Base-by-base conservation (phyloP, 495 filamentous ascomycete genomes). In the Aspergillus heteromorphus region DNA sequence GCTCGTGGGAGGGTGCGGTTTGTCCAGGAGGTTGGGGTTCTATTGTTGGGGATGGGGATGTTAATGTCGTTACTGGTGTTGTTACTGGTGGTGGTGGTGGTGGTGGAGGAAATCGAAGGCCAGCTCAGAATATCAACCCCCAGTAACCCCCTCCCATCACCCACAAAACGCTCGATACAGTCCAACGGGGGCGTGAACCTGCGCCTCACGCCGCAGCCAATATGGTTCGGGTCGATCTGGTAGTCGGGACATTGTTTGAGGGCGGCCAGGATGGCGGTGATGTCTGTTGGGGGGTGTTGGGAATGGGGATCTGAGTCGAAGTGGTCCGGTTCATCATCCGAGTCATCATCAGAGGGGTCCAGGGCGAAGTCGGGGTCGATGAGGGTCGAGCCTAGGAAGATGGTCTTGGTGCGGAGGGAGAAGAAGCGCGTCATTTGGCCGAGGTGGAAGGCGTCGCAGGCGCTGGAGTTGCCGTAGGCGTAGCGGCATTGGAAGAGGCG, bases 401-500 rank as follows among this genome's bases (percentile, higher is more conserved):
- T 69, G 0, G 72, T 74, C 36, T 69, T 78, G 19, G 72, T 65
- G 20, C 73, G 67, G 42, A 74, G 74, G 4, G 77, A 63, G 21
- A 96, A 84, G 66, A 95, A 96, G 36, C 87, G 86, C 55, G 88
- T 70, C 77, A 91, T 90, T 69, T 95, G 88, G 14, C 91, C 91
- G 0, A 95, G 77, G 61, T 95, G 89, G 66, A 89, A 96, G 5
- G 85, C 83, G 68, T 96, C 91, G 66, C 91, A 96, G 55, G 86
- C 80, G 14, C 78, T 72, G 36, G 82, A 87, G 31, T 85, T 85
- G 53, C 85, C 87, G 63, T 92, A 90, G 36, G 87, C 88, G 0
- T 87, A 80, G 51, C 83, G 84, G 67, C 91, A 96, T 61, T 92
- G 85, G 21, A 70, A 70, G 7, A 58, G 60, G n/a, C 66, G 65